Base-by-base conservation (phyloP, 2,329 filamentous ascomycete species). In the Neoarthrinium moseri region DNA sequence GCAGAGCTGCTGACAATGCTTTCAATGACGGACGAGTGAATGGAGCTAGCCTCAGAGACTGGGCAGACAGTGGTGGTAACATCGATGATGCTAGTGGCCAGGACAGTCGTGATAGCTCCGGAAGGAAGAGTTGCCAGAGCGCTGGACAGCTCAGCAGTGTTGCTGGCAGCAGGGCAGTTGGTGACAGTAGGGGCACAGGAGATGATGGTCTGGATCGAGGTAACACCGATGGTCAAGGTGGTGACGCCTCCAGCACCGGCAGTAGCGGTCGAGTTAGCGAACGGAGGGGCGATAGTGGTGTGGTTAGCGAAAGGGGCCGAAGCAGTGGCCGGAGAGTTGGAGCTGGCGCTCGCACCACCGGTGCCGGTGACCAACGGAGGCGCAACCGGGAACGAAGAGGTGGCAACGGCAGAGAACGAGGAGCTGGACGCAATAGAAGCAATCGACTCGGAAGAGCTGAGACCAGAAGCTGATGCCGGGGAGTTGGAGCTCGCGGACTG, bases 61-160 rank as follows among this genome's bases (percentile, higher is more conserved):
- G 59, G 56, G 46, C 60, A 61, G 18, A 61, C 54, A 3, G 56
- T 62, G 8, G 60, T 62, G 8, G 59, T 62, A 12, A 62, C 18
- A 26, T 51, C 59, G 37, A 62, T 44, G 18, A 59, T 56, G 12
- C 42, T 54, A 8, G 61, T 62, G 29, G 58, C 40, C 2, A 60
- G 33, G 6, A 60, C 50, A n/a, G 58, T 62, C 10, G 55, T 56
- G 27, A 56, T 52, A 13, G 54, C 57, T 30, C 48, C 55, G 24
- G 48, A 30, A 5, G 52, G 52, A 8, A 59, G 27, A 15, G 52
- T 48, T 20, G 53, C 52, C 10, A 61, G 49, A 18, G 47, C 53
- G 10, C 54, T 50, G 24, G 53, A 55, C 7, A 61, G 48, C 8
- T 46, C 54, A 7, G 49, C 51, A 5, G 51, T 56, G 12, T 58